A percentile compares a stretch with the other conserved stretches of the same genome.
These are phyloP conservation scores for Ogataea degrootiae DNA, from an alignment of 805 yeast genomes.

Conservation along the genomic window DNA sequence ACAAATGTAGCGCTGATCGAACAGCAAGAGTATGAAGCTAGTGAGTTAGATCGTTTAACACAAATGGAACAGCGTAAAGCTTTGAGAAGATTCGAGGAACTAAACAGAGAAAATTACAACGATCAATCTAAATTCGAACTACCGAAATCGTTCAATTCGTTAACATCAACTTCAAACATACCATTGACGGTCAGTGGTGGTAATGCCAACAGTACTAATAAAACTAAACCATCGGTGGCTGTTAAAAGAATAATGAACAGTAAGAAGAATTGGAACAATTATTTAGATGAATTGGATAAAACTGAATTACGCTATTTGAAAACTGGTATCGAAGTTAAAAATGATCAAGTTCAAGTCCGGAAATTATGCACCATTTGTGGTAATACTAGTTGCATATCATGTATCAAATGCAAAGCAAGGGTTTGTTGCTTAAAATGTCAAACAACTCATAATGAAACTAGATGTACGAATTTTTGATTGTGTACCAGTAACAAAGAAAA, in stretches of 20 bases:
- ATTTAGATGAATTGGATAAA: constrained; percentile 38
- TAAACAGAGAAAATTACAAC: constrained; percentile 40
- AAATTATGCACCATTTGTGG: constrained; percentile 45
- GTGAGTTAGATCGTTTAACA: too few species aligned
- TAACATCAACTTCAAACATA: background rate
- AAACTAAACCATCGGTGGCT: constrained; percentile 27
- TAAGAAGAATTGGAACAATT: constrained; percentile 36
- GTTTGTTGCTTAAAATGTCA: constrained; percentile 39
- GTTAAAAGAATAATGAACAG: constrained; percentile 36
- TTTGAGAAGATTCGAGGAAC: constrained; percentile 35
- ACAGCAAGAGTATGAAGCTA: too few species aligned
- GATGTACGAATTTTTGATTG: constrained; percentile 33
- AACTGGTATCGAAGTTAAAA: constrained; percentile 26
- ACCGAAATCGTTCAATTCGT: constrained; percentile 24
- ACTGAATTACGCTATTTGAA: constrained; percentile 28
- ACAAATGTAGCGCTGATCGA: too few species aligned
- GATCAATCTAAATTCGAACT: constrained; percentile 34
- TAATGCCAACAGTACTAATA: constrained; percentile 4
- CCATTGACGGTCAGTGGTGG: too few species aligned
- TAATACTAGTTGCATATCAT: constrained; percentile 35
- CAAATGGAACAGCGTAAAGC: constrained; percentile 32
- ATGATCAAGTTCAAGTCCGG: constrained; percentile 31
- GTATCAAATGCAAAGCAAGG: constrained; percentile 38
- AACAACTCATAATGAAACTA: constrained; percentile 37
- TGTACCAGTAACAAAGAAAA: background rate